Evolutionary conservation across 2,329 filamentous ascomycete species (phyloP).

Genomic region (Penicillium sp.): DNA sequence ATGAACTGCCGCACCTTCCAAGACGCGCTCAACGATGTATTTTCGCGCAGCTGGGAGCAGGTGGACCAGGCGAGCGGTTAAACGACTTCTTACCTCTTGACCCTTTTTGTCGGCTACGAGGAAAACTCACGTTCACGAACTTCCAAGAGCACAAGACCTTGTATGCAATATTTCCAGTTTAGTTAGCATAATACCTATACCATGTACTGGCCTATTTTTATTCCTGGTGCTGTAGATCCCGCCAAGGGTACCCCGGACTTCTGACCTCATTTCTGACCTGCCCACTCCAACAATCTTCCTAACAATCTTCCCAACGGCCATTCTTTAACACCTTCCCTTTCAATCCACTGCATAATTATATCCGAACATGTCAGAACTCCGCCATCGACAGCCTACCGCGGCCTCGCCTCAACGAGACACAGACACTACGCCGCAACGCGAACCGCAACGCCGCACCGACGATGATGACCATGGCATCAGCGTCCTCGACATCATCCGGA

Average conservation of each 20-base stretch:
- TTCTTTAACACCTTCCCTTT: background rate
- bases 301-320: background rate
- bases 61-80: conserved; percentile 27
- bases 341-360: background rate
- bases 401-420: conserved; percentile 9
- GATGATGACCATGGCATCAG: conserved; percentile 34
- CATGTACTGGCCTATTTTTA: background rate
- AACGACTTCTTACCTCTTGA: background rate
- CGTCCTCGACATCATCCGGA: conserved; percentile 62
- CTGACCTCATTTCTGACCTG: conserved; percentile 1
- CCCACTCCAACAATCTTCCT: background rate
- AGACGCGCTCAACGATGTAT: conserved; percentile 59
- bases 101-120: background rate
- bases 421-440: conserved; percentile 6
- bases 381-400: conserved; percentile 26
- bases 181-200: background rate
- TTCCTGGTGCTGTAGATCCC: conserved; percentile 1
- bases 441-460: conserved; percentile 15
- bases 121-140: background rate
- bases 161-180: background rate
- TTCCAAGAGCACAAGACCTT: background rate
- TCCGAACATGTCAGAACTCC: conserved; percentile 29
- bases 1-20: conserved; percentile 63
- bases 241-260: background rate
- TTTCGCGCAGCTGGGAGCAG: conserved; percentile 49